A percentile compares a stretch with the other conserved stretches of the same genome.
Conservation (phyloP, 768 basidiomycete genomes). For the Austroboletus eburneus region DNA sequence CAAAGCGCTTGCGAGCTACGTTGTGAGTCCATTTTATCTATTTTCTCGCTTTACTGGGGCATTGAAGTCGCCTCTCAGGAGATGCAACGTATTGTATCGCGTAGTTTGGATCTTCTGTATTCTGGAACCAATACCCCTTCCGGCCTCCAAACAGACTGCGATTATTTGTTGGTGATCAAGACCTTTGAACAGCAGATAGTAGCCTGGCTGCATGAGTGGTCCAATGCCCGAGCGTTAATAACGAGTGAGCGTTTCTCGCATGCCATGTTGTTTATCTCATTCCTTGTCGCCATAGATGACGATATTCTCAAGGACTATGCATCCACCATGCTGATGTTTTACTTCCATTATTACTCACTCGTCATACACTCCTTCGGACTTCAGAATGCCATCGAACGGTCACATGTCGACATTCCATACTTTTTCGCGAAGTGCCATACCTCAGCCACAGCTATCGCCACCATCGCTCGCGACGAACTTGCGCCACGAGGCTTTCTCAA, state of each 20-base stretch:
- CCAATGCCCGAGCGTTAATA: slow-evolving; percentile 14
- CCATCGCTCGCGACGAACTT: slow-evolving; percentile 72
- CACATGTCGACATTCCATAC: slow-evolving; percentile 68
- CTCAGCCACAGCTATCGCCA: slow-evolving; percentile 65
- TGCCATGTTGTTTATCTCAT: background rate
- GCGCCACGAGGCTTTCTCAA: slow-evolving; percentile 72
- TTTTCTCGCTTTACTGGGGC: background rate
- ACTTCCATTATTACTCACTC: slow-evolving; percentile 80
- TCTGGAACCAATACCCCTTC: slow-evolving; percentile 74
- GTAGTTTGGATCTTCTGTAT: slow-evolving; percentile 88
- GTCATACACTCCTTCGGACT: slow-evolving; percentile 95
- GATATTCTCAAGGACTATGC: slow-evolving; percentile 26
- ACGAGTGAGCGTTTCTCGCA: slow-evolving; percentile 14
- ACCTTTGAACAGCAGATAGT: slow-evolving; percentile 77
- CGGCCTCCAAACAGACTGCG: slow-evolving; percentile 78
- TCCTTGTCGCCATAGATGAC: slow-evolving; percentile 18
- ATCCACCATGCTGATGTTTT: slow-evolving; percentile 52
- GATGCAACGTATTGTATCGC: slow-evolving; percentile 82
- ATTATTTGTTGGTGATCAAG: slow-evolving; percentile 81
- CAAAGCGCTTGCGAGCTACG: slow-evolving; percentile 67
- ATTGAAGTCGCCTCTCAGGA: slow-evolving; percentile 43
- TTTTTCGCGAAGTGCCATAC: slow-evolving; percentile 80
- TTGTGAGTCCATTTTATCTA: slow-evolving; percentile 42
- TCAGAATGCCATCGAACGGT: slow-evolving; percentile 88
- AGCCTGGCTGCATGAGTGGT: slow-evolving; percentile 56